Conservation (phyloP, 73 alveolate genomes). For the Paramecium octaurelia region DNA sequence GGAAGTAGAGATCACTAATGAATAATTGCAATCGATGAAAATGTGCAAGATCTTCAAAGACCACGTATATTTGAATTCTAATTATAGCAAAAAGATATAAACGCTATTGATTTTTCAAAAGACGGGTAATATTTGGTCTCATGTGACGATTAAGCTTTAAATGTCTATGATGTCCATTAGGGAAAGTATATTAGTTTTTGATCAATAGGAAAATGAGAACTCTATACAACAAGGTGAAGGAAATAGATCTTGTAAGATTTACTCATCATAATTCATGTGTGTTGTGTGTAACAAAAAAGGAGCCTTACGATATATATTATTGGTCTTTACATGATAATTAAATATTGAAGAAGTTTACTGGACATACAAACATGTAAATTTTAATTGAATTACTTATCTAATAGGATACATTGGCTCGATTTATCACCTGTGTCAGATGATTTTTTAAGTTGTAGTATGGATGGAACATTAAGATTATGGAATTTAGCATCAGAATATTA, state of each 20-base stretch:
- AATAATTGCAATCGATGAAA: background rate
- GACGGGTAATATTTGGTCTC: background rate
- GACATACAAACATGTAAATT: background rate
- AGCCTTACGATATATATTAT: background rate
- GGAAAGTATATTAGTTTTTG: background rate
- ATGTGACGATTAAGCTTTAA: background rate
- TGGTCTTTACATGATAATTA: slow-evolving; percentile 10
- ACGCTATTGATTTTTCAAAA: background rate
- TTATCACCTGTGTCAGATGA: background rate
- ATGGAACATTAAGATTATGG: slow-evolving; percentile 4
- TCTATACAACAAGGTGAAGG: background rate
- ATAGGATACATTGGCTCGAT: background rate
- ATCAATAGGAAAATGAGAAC: background rate
- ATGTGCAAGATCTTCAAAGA: background rate
- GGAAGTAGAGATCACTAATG: background rate
- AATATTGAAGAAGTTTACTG: background rate
- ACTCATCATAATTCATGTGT: background rate
- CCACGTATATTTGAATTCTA: background rate
- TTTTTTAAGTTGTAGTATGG: slow-evolving; percentile 4
- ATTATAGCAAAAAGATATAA: background rate
- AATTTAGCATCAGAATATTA: background rate
- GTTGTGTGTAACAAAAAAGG: background rate
- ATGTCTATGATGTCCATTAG: background rate
- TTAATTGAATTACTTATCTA: background rate
- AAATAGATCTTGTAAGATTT: background rate